A percentile compares a stretch with the other conserved stretches of the same genome.
phyloP scores from a whole-genome alignment of 306 rosid species.

The Citrullus colocynthis region DNA sequence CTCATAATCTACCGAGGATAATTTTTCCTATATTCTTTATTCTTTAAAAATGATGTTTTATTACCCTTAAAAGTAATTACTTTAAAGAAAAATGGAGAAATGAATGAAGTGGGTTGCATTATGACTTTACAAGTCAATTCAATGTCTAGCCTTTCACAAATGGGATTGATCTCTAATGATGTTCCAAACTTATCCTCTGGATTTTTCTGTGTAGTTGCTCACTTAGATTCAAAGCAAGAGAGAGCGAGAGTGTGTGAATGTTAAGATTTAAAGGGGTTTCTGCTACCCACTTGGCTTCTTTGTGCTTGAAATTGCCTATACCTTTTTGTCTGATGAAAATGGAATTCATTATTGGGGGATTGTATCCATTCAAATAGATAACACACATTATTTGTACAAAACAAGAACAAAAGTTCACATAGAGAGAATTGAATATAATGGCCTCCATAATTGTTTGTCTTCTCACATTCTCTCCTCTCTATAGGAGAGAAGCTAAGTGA shows the following conservation, averaged over 20 bases:
- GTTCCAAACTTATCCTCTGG: neutral
- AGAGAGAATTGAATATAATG: neutral
- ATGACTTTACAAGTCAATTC: neutral
- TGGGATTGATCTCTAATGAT: slow-evolving; percentile 1
- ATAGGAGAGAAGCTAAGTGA: neutral
- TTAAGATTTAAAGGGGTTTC: neutral
- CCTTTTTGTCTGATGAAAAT: neutral
- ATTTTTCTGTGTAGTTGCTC: neutral
- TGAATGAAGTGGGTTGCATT: slow-evolving; percentile 1
- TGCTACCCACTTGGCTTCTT: neutral
- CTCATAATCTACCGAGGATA: too few relatives aligned
- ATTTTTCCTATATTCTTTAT: too few relatives aligned
- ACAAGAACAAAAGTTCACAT: neutral
- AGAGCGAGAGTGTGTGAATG: neutral
- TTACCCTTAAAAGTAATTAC: too few relatives aligned
- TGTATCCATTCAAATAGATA: neutral
- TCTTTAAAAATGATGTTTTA: too few relatives aligned
- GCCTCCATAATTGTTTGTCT: slow-evolving; percentile 2
- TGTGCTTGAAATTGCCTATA: neutral
- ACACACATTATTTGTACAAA: neutral
- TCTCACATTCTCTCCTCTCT: neutral
- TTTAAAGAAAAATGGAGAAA: neutral
- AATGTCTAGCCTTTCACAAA: neutral
- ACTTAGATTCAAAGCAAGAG: neutral
- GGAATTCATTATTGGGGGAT: slow-evolving; percentile 3